Base-by-base conservation (phyloP, 2,329 filamentous ascomycete genomes). In the Ophiostoma sp. region DNA sequence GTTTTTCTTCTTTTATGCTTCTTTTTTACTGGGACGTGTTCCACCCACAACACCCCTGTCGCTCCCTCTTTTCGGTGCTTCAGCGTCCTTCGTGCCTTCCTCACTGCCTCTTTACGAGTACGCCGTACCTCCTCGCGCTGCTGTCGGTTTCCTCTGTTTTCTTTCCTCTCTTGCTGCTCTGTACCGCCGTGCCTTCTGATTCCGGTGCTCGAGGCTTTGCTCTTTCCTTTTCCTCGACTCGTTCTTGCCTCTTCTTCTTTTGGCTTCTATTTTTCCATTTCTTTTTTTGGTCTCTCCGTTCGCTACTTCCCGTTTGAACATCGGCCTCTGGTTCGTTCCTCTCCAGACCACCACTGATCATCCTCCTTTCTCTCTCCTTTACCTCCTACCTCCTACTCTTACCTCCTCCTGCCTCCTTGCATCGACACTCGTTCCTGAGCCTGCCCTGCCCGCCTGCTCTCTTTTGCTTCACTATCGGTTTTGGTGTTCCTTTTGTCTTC, bases 381-480 rank as follows among this genome's bases (percentile, higher is more conserved):
- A 44, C 36, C 41, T 7, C n/a, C 55, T 40, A 2, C 49, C 42
- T 7, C 40, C 41, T 52, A 66, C 45, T 58, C 65, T 40, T 58
- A 52, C 47, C 65, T 44, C 60, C 65, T 27, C 27, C 27, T 27
- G 65, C 62, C 67, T n/a, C 58, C 58, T 42, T 42, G 40, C 60
- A 42, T 42, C 60, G 60, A 63, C 60, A 66, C 64, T 69, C 64
- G 67, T 69, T 69, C 55, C 47, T 45, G 64, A 68, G 67, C 52
- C 47, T 27, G 44, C 42, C 41, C 67, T 40, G 67, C 47, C 52
- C 55, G 58, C 36, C 64, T 52, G 55, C 36, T 67, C 44, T 3
- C 67, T 69, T 66, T n/a, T 62, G 60, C 60, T n/a, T 66, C 47
- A 49, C 63, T 38, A 38, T 47, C n/a, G 16, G 5, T 7, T 44